phyloP scores from a whole-genome alignment of 2,329 filamentous ascomycete species.

The Diaporthe citrichinensis region DNA sequence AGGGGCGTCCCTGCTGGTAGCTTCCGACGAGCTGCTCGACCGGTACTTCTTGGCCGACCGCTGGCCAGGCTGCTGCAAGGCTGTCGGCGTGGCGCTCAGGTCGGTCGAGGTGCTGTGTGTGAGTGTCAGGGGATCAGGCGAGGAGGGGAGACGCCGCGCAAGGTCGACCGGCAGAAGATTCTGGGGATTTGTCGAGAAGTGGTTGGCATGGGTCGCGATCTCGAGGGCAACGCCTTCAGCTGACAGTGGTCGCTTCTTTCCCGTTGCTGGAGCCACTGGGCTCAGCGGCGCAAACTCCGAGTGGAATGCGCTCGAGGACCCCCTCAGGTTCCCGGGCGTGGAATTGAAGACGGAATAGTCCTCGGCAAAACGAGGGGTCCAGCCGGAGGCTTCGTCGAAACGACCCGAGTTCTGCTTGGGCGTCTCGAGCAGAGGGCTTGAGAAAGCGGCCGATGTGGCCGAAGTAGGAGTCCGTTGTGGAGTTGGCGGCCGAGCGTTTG shows the following conservation, averaged over 20 bases:
- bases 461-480: slow-evolving; percentile 71
- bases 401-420: slow-evolving; percentile 62
- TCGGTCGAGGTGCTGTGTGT: slow-evolving; percentile 45
- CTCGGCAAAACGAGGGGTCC: slow-evolving; percentile 75
- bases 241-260: slow-evolving; percentile 67
- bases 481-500: slow-evolving; percentile 72
- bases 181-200: slow-evolving; percentile 68
- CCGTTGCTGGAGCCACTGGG: slow-evolving; percentile 52
- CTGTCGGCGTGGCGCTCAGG: slow-evolving; percentile 7
- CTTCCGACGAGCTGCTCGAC: slow-evolving; percentile 51
- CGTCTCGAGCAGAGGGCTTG: slow-evolving; percentile 70
- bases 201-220: slow-evolving; percentile 73
- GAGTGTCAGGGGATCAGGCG: slow-evolving; percentile 61
- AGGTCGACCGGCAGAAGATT: slow-evolving; percentile 72
- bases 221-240: slow-evolving; percentile 63
- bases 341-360: slow-evolving; percentile 76
- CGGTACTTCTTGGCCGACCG: slow-evolving; percentile 61
- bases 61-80: slow-evolving; percentile 44
- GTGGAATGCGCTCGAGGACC: slow-evolving; percentile 56
- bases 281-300: slow-evolving; percentile 57
- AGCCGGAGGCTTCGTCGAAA: slow-evolving; percentile 63
- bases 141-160: slow-evolving; percentile 70
- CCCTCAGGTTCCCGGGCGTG: slow-evolving; percentile 72
- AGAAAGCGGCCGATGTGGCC: slow-evolving; percentile 64
- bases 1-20: slow-evolving; percentile 52